Conservation (phyloP, 805 yeast genomes). For the Kodamaea laetipori region DNA sequence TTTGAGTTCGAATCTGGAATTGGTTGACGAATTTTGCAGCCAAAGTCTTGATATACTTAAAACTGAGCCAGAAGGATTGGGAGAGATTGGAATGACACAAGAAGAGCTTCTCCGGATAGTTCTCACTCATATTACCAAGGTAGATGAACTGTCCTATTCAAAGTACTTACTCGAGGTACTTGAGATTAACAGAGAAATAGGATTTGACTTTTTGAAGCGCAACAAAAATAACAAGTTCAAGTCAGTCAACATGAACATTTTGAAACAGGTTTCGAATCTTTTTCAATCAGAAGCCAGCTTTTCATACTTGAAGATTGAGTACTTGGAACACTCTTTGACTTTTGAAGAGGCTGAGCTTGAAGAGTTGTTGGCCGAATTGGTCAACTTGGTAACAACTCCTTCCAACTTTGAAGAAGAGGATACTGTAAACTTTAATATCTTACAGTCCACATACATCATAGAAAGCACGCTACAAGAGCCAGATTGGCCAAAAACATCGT, state of each 20-base stretch:
- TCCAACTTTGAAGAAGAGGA: conserved; percentile 19
- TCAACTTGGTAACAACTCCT: conserved; percentile 20
- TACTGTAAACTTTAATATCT: conserved; percentile 27
- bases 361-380: conserved; percentile 32
- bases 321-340: conserved; percentile 32
- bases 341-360: conserved; percentile 21
- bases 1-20: background rate
- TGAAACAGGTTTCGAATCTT: conserved; percentile 30
- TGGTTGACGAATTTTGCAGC: conserved; percentile 12
- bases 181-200: conserved; percentile 28
- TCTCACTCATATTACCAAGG: conserved; percentile 17
- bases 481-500: conserved; percentile 40
- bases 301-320: conserved; percentile 35
- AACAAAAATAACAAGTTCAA: conserved; percentile 28
- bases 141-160: conserved; percentile 29
- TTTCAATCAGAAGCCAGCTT: conserved; percentile 25
- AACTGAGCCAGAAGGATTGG: background rate
- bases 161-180: conserved; percentile 35
- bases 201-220: conserved; percentile 34
- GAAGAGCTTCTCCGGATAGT: conserved; percentile 10
- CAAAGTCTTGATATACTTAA: conserved; percentile 8
- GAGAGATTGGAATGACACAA: conserved; percentile 1
- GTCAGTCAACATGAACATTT: conserved; percentile 31
- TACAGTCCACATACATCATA: conserved; percentile 29
- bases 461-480: conserved; percentile 32